A percentile compares a stretch with the other conserved stretches of the same genome.
phyloP scores from a whole-genome alignment of 768 basidiomycete genomes.

The Exidia glandulosa region DNA sequence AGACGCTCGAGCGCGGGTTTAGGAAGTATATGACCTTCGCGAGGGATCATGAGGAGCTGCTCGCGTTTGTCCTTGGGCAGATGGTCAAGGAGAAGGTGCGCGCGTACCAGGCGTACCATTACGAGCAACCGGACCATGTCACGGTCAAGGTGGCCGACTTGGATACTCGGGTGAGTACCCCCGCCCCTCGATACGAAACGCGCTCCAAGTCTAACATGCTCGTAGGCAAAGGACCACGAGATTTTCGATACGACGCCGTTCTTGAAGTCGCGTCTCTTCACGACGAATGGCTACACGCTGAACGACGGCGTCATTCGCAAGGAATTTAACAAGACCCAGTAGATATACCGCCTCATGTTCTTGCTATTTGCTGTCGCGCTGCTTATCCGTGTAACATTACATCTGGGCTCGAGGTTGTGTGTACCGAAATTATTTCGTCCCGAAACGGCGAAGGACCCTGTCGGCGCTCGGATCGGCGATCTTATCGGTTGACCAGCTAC shows the following conservation, averaged over 20 bases:
- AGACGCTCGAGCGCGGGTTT: slow-evolving; percentile 89
- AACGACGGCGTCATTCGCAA: slow-evolving; percentile 62
- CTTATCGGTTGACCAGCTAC: too few species aligned
- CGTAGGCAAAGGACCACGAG: slow-evolving; percentile 90
- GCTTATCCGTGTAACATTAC: not conserved
- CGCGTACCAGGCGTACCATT: slow-evolving; percentile 64
- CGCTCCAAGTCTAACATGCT: not conserved
- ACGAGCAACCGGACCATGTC: slow-evolving; percentile 68
- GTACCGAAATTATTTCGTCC: too few species aligned
- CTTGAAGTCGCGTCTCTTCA: slow-evolving; percentile 73
- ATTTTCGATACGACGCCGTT: slow-evolving; percentile 87
- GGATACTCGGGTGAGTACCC: slow-evolving; percentile 63
- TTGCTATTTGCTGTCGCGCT: not conserved
- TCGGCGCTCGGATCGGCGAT: too few species aligned
- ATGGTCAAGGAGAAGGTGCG: slow-evolving; percentile 89
- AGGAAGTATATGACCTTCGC: slow-evolving; percentile 95
- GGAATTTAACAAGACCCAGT: slow-evolving; percentile 31
- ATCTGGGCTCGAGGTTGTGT: too few species aligned
- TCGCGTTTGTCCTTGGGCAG: slow-evolving; percentile 89
- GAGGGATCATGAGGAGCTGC: slow-evolving; percentile 89
- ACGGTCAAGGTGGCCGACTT: slow-evolving; percentile 70
- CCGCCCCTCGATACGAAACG: not conserved
- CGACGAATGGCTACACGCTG: slow-evolving; percentile 78
- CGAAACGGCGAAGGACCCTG: too few species aligned
- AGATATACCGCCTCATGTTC: not conserved